These are phyloP conservation scores for Amborella trichopoda DNA, from an alignment of 164 flowering plant species.

Conservation along the genomic window DNA sequence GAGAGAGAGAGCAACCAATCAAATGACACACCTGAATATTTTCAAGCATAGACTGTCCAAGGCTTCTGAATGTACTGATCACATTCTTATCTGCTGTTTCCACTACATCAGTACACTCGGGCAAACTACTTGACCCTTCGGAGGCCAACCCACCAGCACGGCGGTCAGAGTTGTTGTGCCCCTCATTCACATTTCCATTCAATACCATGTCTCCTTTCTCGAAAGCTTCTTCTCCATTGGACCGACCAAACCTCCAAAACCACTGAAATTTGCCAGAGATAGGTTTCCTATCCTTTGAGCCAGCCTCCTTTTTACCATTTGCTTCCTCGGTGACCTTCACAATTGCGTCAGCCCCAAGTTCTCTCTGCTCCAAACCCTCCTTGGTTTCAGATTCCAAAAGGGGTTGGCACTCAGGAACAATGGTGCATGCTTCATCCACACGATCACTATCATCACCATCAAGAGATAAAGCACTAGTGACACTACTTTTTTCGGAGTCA, in stretches of 20 bases:
- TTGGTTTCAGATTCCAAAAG: slow-evolving; percentile 28
- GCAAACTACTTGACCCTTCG: slow-evolving; percentile 13
- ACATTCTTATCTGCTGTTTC: slow-evolving; percentile 52
- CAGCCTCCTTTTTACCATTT: slow-evolving; percentile 13
- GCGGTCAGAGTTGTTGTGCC: slow-evolving; percentile 8
- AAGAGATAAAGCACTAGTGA: slow-evolving; percentile 37
- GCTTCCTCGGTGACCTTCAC: slow-evolving; percentile 9
- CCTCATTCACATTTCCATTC: slow-evolving; percentile 5
- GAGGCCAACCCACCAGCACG: slow-evolving; percentile 9
- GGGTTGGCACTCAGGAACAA: slow-evolving; percentile 16
- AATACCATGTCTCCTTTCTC: slow-evolving; percentile 22
- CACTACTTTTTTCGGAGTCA: slow-evolving; percentile 57
- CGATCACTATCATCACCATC: slow-evolving; percentile 32
- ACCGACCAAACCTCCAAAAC: slow-evolving; percentile 79
- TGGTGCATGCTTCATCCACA: slow-evolving; percentile 13
- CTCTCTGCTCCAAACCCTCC: slow-evolving; percentile 9
- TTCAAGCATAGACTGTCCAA: slow-evolving; percentile 92
- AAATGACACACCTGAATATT: slow-evolving; percentile 68
- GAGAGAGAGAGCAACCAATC: too few species aligned
- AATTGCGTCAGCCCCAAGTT: slow-evolving; percentile 5
- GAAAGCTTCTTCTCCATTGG: slow-evolving; percentile 33
- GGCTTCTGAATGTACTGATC: slow-evolving; percentile 51
- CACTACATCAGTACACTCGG: slow-evolving; percentile 15
- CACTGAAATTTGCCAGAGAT: slow-evolving; percentile 62
- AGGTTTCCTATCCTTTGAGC: slow-evolving; percentile 43